Conservation (phyloP, 257 asterid species). For the Sherardia arvensis region DNA sequence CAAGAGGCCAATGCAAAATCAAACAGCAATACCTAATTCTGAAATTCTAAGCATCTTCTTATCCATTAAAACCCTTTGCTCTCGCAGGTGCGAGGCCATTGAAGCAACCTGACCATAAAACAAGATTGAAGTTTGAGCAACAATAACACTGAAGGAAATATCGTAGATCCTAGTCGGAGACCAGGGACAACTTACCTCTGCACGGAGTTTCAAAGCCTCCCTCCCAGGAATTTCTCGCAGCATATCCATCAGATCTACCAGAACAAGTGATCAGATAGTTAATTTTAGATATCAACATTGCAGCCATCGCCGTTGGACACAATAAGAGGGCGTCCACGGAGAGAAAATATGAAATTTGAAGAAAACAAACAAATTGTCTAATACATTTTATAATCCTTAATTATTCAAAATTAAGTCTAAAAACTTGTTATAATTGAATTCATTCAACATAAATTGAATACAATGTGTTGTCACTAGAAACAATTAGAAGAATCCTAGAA, state of each 20-base stretch:
- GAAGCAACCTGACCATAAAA: slow-evolving; percentile 68
- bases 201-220: slow-evolving; percentile 80
- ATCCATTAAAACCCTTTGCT: slow-evolving; percentile 53
- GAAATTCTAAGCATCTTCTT: slow-evolving; percentile 61
- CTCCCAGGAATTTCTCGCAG: slow-evolving; percentile 88
- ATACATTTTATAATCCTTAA: neutral
- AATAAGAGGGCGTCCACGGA: too few species aligned
- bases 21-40: slow-evolving; percentile 73
- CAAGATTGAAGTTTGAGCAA: neutral
- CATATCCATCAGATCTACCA: slow-evolving; percentile 67
- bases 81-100: slow-evolving; percentile 69
- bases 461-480: neutral
- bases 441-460: neutral
- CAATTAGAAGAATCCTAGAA: neutral
- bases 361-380: neutral
- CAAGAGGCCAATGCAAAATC: slow-evolving; percentile 7
- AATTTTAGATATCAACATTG: neutral
- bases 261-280: slow-evolving; percentile 1
- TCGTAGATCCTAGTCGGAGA: slow-evolving; percentile 2
- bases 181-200: slow-evolving; percentile 54
- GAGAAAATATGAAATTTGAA: neutral
- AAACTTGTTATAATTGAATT: neutral
- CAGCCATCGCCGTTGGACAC: neutral
- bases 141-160: neutral
- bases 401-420: neutral